Percentiles rank a stretch among this genome's conserved stretches.
These are phyloP conservation scores for Golubevia sp. DNA, from an alignment of 1,284 basidiomycete species.

Conservation along the genomic window DNA sequence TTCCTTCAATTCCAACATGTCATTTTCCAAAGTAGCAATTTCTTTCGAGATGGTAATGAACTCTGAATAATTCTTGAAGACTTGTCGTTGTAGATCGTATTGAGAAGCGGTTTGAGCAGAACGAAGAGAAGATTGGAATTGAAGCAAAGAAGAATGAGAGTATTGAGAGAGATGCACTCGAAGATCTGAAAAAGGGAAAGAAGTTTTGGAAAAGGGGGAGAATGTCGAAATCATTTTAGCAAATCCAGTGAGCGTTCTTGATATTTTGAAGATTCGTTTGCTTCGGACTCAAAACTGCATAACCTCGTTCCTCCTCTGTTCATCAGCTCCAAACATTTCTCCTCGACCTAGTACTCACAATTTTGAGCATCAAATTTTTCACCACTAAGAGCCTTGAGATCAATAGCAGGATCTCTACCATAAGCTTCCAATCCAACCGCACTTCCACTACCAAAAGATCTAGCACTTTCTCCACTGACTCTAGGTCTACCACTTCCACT, in stretches of 20 bases:
- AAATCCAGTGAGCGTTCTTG: too few species aligned
- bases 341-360: too few species aligned
- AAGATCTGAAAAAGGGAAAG: conserved; percentile 14
- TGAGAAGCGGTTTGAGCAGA: conserved; percentile 25
- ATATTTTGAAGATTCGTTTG: too few species aligned
- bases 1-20: conserved; percentile 96
- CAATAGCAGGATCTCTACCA: conserved; percentile 30
- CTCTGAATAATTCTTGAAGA: conserved; percentile 74
- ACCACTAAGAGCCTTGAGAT: conserved; percentile 33
- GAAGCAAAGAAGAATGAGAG: conserved; percentile 33
- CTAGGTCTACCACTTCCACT: not conserved
- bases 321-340: too few species aligned
- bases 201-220: conserved; percentile 10
- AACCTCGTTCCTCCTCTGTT: too few species aligned
- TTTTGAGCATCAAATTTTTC: conserved; percentile 51
- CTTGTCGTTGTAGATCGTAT: conserved; percentile 44
- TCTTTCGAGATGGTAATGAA: conserved; percentile 97
- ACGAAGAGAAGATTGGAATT: conserved; percentile 19
- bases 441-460: not conserved
- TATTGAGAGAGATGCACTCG: conserved; percentile 40
- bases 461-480: not conserved
- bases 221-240: not conserved
- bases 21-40: conserved; percentile 92
- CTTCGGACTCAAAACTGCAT: too few species aligned
- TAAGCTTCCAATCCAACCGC: not conserved